phyloP scores from a whole-genome alignment of 495 filamentous ascomycete species.

The Lindgomyces ingoldianus region DNA sequence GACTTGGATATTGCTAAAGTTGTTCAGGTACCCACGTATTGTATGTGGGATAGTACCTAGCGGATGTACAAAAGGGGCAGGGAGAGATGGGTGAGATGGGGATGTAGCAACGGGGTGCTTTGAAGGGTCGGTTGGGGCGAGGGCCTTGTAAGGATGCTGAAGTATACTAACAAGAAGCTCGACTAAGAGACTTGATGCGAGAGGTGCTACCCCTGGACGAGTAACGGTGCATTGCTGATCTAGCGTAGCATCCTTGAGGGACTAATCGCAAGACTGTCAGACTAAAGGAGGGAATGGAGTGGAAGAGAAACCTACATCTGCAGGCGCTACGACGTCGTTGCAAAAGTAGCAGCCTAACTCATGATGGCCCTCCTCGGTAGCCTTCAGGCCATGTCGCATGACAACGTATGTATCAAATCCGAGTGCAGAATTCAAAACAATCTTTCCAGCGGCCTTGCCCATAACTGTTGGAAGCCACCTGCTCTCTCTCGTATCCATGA shows the following conservation, averaged over 20 bases:
- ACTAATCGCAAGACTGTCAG: too few species aligned
- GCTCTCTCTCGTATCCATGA: slow-evolving; percentile 95
- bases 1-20: slow-evolving; percentile 79
- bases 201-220: slow-evolving; percentile 84
- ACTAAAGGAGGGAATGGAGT: too few species aligned
- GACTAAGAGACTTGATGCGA: slow-evolving; percentile 89
- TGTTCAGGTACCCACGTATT: slow-evolving; percentile 87
- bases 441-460: slow-evolving; percentile 88
- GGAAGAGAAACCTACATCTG: slow-evolving; percentile 68
- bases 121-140: slow-evolving; percentile 55
- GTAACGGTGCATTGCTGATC: slow-evolving; percentile 99
- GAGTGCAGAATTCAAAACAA: slow-evolving; percentile 93
- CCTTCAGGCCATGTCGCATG: slow-evolving; percentile 82
- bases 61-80: slow-evolving; percentile 58
- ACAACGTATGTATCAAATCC: slow-evolving; percentile 97
- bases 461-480: slow-evolving; percentile 97
- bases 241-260: slow-evolving; percentile 86
- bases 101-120: slow-evolving; percentile 9
- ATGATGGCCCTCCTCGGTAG: slow-evolving; percentile 50
- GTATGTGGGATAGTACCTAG: slow-evolving; percentile 90
- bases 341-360: slow-evolving; percentile 97
- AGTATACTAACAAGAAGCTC: slow-evolving; percentile 85
- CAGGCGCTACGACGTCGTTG: slow-evolving; percentile 94
- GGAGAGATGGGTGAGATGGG: slow-evolving; percentile 31
- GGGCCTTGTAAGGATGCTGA: slow-evolving; percentile 71